These are phyloP conservation scores for Amaranthus palmeri DNA, from an alignment of 148 eudicot genomes.

Conservation along the genomic window DNA sequence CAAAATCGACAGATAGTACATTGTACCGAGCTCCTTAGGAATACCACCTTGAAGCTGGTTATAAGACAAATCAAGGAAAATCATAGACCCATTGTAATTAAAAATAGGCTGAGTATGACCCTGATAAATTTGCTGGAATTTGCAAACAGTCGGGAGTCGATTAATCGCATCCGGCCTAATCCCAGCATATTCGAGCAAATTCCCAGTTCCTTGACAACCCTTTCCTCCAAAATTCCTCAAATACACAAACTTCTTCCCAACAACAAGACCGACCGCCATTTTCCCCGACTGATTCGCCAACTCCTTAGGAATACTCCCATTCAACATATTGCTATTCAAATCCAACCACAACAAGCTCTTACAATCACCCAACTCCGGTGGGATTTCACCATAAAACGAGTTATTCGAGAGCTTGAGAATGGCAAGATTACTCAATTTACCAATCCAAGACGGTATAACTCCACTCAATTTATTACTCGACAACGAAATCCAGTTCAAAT, in stretches of 20 bases:
- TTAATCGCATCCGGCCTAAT: constrained; percentile 47
- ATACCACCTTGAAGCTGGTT: constrained; percentile 66
- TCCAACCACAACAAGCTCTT: constrained; percentile 75
- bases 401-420: constrained; percentile 77
- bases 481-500: constrained; percentile 79
- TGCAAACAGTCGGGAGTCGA: constrained; percentile 56
- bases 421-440: constrained; percentile 50
- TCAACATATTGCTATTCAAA: constrained; percentile 62
- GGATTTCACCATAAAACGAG: constrained; percentile 57
- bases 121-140: constrained; percentile 52
- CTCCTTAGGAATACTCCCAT: constrained; percentile 60
- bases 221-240: constrained; percentile 71
- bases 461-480: constrained; percentile 68
- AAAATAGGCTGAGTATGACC: constrained; percentile 69
- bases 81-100: constrained; percentile 78
- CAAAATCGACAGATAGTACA: constrained; percentile 58
- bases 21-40: constrained; percentile 71
- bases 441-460: constrained; percentile 67
- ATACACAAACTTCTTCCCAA: constrained; percentile 64
- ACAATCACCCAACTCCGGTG: constrained; percentile 73
- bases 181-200: constrained; percentile 83
- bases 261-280: constrained; percentile 53
- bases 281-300: constrained; percentile 70
- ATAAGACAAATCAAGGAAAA: constrained; percentile 63
- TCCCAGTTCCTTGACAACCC: constrained; percentile 83